Evolutionary conservation across 257 asterid species (phyloP).

Genomic region (Lithospermum erythrorhizon): DNA sequence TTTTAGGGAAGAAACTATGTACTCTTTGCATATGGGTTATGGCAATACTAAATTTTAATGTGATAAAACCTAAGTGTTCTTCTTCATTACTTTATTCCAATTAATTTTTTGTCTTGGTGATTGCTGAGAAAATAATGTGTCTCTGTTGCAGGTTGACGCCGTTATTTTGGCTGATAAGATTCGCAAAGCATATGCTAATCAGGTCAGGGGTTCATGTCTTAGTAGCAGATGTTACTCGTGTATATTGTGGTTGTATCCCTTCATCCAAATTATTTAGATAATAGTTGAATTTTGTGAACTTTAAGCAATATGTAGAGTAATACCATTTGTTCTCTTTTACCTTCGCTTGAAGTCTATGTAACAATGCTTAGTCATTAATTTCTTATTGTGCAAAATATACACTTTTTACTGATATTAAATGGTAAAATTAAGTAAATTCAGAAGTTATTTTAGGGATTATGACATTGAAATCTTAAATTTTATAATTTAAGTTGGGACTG

Average conservation of each 20-base stretch:
- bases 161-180: slow-evolving; percentile 59
- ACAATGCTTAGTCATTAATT: too few relatives aligned
- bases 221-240: not conserved
- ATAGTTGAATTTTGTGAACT: not conserved
- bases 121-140: slow-evolving; percentile 10
- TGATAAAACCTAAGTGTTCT: too few relatives aligned
- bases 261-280: not conserved
- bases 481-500: too few relatives aligned
- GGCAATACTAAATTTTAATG: not conserved
- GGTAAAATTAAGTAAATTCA: too few relatives aligned
- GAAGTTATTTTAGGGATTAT: too few relatives aligned
- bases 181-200: slow-evolving; percentile 57
- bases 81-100: too few relatives aligned
- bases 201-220: slow-evolving; percentile 33
- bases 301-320: not conserved
- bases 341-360: too few relatives aligned
- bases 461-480: too few relatives aligned
- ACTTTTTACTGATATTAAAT: too few relatives aligned
- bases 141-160: slow-evolving; percentile 70
- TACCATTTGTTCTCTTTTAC: not conserved
- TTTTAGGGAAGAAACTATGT: too few relatives aligned
- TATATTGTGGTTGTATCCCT: not conserved
- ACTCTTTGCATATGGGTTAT: not conserved
- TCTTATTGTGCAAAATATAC: too few relatives aligned
- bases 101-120: not conserved